Base-by-base conservation (phyloP, 2,329 filamentous ascomycete genomes). In the Hymenoscyphus scutula region DNA sequence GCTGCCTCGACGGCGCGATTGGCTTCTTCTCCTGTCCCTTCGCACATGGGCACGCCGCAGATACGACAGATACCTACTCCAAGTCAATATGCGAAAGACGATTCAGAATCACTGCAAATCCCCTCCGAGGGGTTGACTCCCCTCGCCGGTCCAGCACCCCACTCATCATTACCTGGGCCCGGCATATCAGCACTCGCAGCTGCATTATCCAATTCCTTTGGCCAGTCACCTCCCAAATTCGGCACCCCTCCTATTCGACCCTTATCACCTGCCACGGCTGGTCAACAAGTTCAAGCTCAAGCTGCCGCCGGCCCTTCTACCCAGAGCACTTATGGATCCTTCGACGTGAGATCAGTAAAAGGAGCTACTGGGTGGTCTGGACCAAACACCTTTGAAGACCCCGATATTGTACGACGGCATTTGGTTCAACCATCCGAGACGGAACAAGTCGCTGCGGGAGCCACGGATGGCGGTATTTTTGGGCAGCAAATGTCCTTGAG, bases 321-420 rank as follows among this genome's bases (percentile, higher is more conserved):
- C 2, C 85, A 86, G 29, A 90, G 88, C 65, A 90, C 89, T 71
- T 96, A 95, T 75, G 94, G 92, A 59, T 97, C 92, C 10, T 92
- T 96, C 71, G 91, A 95, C 67, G 82, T 83, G 48, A 84, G 82
- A 57, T 74, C 74, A 13, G 63, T 76, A 65, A 75, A 77, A 64
- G 73, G 80, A 19, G 65, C 73, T 59, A 73, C 76, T 55, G 73
- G 79, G 57, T 76, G 75, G 63, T 75, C 76, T 57, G 83, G 81
- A 56, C 77, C 80, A 48, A 86, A 81, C 25, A 87, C 89, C 4
- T 89, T 89, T 73, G 93, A 98, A 77, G 92, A 98, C 71, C 89
- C 92, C 17, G 93, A 97, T 74, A 91, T 98, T 60, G 85, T 99
- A 68, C 92, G 89, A 74, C 84, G 94, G 68, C 95, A 99, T 80